Base-by-base conservation (phyloP, 768 basidiomycete species). In the Rossbeevera mucosa region DNA sequence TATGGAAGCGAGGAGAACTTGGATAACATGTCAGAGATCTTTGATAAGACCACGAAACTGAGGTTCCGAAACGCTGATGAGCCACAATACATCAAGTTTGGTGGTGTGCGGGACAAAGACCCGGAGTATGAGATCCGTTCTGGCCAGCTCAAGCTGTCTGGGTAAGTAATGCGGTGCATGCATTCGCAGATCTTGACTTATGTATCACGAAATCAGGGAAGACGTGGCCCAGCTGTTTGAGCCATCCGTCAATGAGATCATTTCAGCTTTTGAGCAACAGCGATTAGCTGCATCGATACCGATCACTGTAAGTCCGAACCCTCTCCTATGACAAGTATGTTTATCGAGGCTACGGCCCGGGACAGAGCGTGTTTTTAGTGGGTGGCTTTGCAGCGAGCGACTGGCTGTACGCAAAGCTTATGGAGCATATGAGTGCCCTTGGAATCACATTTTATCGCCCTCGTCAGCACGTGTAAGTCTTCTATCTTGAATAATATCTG, bases 61-160 rank as follows among this genome's bases (percentile, higher is more conserved):
- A 74, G 69, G 13, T 78, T 76, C 55, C 76, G 67, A 29, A 58
- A 62, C 33, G 62, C 55, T 2, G 53, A 62, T 9, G 68, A 71
- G 14, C 63, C 72, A 0, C 70, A 67, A n/a, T 76, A 68, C 53
- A 67, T 65, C 44, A 74, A 60, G 33, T 73, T 77, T 28, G 74
- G 76, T 16, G 62, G 58, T 0, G 52, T 61, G 22, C 57, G 68
- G 5, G 69, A 71, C 56, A 68, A 61, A 33, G 74, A 76, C 44
- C 61, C 60, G 0, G 55, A 64, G 36, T 63, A 65, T 42, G 69
- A 68, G 8, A 72, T 76, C 24, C 61, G 64, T 14, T 62, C 63
- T 14, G 74, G 74, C 1, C 68, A 71, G 44, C 58, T 75, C n/a
- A 67, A 63, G 30, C 43, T 76, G 5, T 47, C 65, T 7, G 72